A percentile compares a stretch with the other conserved stretches of the same genome.
These are phyloP conservation scores for Fusarium sp. DNA, from an alignment of 2,329 filamentous ascomycete genomes.

Conservation along the genomic window DNA sequence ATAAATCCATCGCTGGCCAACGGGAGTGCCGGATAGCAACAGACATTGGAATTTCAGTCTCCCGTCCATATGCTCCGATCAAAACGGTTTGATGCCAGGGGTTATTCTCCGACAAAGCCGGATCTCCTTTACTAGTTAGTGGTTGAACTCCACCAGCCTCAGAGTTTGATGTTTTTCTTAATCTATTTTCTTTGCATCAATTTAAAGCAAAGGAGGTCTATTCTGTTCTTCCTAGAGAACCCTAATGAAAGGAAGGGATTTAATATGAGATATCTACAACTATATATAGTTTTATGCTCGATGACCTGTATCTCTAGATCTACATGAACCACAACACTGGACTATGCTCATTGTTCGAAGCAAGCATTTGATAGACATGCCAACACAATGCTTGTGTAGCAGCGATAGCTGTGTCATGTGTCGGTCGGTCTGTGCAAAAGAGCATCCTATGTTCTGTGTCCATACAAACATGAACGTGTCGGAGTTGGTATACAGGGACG, in stretches of 20 bases:
- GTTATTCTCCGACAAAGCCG: slow-evolving; percentile 39
- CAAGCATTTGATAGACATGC: no score
- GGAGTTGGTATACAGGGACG: background rate
- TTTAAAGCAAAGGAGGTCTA: background rate
- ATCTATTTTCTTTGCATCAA: background rate
- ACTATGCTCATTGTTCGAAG: no score
- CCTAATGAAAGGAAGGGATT: background rate
- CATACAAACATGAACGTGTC: background rate
- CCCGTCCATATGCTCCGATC: slow-evolving; percentile 37
- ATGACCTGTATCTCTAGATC: background rate
- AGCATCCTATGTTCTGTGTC: no score
- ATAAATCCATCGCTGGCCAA: slow-evolving; percentile 1
- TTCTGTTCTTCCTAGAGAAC: background rate
- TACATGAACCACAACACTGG: no score
- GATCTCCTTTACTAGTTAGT: slow-evolving; percentile 24
- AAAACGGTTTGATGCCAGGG: slow-evolving; percentile 21
- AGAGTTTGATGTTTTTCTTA: background rate
- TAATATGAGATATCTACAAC: no score
- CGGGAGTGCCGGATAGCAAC: background rate
- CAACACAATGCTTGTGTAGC: no score
- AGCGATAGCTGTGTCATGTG: no score
- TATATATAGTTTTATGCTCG: background rate
- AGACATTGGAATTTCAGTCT: slow-evolving; percentile 24
- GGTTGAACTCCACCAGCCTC: slow-evolving; percentile 17
- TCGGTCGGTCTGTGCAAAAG: no score